These are phyloP conservation scores for Corylus heterophylla DNA, from an alignment of 306 rosid species.

Conservation along the genomic window DNA sequence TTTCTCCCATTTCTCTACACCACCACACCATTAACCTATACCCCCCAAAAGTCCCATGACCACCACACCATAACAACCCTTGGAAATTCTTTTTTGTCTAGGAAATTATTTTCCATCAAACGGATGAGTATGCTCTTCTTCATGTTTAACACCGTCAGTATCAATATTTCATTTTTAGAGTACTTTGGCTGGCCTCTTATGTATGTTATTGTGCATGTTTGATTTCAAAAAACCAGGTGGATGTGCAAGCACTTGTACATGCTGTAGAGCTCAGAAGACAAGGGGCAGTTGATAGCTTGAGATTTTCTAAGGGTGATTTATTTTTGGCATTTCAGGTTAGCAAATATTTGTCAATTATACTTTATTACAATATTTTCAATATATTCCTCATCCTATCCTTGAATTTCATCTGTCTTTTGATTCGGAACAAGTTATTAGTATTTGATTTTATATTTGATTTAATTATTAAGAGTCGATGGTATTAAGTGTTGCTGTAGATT, in stretches of 20 bases:
- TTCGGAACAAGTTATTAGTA: too few relatives aligned
- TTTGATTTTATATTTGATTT: too few relatives aligned
- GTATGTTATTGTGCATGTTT: conserved; percentile 29
- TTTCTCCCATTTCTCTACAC: background rate
- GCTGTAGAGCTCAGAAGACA: conserved; percentile 98
- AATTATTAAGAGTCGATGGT: too few relatives aligned
- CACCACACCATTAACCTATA: too few relatives aligned
- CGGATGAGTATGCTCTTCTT: background rate
- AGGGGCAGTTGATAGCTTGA: conserved; percentile 97
- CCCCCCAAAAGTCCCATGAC: too few relatives aligned
- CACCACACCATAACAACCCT: too few relatives aligned
- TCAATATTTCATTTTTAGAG: background rate
- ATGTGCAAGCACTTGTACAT: conserved; percentile 97
- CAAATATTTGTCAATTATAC: conserved; percentile 2
- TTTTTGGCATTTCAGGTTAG: conserved; percentile 94
- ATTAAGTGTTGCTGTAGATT: too few relatives aligned
- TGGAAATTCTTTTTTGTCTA: too few relatives aligned
- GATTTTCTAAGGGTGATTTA: conserved; percentile 91
- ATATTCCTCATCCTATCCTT: background rate
- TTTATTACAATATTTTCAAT: background rate
- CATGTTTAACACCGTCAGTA: background rate
- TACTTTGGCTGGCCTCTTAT: conserved; percentile 2
- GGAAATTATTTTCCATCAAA: background rate
- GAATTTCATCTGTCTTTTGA: background rate
- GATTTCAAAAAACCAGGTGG: conserved; percentile 65